Evolutionary conservation across 345 rosid genomes (phyloP).

Genomic region (Rhizophora apiculata): DNA sequence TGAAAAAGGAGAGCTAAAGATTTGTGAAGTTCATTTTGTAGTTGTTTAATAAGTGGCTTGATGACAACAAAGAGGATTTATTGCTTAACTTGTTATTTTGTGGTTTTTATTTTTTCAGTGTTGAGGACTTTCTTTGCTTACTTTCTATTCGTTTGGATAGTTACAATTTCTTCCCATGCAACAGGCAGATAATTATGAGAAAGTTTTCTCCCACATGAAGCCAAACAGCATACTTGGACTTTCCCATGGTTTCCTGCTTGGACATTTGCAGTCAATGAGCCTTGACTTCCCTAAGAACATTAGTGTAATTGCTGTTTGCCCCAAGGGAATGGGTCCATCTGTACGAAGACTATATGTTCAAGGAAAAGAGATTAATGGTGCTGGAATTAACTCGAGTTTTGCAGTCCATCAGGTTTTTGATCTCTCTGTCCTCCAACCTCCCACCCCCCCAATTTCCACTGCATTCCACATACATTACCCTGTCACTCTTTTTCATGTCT

Average conservation of each 20-base stretch:
- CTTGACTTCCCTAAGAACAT: conserved; percentile 80
- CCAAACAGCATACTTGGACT: conserved; percentile 94
- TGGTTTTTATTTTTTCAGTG: no score
- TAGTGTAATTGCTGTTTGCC: conserved; percentile 84
- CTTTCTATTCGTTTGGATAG: no score
- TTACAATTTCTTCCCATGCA: neutral
- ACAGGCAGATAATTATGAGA: conserved; percentile 87
- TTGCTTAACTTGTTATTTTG: no score
- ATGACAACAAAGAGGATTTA: no score
- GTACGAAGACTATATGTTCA: conserved; percentile 92
- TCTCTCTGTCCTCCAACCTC: no score
- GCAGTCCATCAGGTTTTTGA: conserved; percentile 72
- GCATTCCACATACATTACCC: no score
- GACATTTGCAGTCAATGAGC: conserved; percentile 73
- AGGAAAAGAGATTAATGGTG: conserved; percentile 91
- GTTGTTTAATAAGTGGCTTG: no score
- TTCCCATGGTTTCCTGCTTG: conserved; percentile 89
- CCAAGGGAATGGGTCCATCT: conserved; percentile 95
- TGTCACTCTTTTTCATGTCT: no score
- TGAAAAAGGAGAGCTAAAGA: no score
- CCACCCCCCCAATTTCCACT: no score
- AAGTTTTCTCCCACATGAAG: conserved; percentile 79
- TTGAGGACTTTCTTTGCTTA: no score
- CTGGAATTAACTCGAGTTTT: conserved; percentile 91
- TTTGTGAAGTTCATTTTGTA: no score